Base-by-base conservation (phyloP, 176 grass and related monocot species). In the Musa schizocarpa region DNA sequence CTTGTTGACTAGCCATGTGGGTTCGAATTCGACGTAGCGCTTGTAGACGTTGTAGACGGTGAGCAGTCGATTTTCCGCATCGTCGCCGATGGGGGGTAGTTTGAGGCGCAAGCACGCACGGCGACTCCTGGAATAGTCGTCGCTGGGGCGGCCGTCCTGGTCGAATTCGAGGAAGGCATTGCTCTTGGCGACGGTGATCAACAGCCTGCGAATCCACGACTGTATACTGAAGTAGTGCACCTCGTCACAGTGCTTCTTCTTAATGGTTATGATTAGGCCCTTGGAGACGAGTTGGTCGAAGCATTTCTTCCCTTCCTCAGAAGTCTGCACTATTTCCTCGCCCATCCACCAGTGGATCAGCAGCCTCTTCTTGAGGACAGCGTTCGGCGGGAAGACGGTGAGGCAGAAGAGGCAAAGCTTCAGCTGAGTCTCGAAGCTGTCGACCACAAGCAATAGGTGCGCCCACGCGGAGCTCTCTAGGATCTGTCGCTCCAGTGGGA, bases 351-450 rank as follows among this genome's bases (percentile, higher is more conserved):
- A 74, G 21, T 74, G 52, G 53, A 74, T 22, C 22, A 74, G 51
- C 71, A 74, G 79, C 19, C 79, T 63, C 71, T 81, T 81, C 79
- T 81, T 67, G 58, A 81, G 74, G 70, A 74, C 50, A 50, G 71
- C 69, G 16, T 74, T 16, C 27, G 34, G 34, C 2, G 79, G 71
- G 70, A 81, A 81, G 17, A 81, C 50, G 73, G 79, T 53, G 73
- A 81, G 71, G 59, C 26, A 55, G 50, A 81, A 55, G 52, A 81
- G 71, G 50, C 79, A 81, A 3, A 34, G 24, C 73, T 73, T 81
- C 54, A 81, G 73, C 59, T 29, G 20, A 1, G 49, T 74, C 43
- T 81, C 71, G 50, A 74, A 22, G 25, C 16, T 53, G 54, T 81
- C 71, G 19, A 81, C 53, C 2, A 43, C 52, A 27, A 13, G 71